These are phyloP conservation scores for Aspergillus sclerotiicarbonarius DNA, from an alignment of 495 filamentous ascomycete genomes.

Conservation along the genomic window DNA sequence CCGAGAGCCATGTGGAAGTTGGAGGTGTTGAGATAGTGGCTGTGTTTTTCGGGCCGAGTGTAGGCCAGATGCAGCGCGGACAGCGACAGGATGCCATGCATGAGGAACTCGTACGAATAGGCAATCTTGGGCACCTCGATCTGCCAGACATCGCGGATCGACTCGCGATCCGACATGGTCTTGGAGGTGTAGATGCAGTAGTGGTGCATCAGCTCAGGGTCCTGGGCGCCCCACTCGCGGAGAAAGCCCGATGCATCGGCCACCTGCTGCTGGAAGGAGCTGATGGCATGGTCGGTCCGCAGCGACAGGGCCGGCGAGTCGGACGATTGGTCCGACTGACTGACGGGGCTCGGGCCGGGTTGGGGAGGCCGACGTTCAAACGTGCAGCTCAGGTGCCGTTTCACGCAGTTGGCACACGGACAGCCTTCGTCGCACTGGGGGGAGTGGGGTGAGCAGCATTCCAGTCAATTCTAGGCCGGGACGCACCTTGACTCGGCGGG, in stretches of 20 bases:
- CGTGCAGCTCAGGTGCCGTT: not conserved
- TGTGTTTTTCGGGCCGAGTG: conserved; percentile 1
- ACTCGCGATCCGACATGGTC: not conserved
- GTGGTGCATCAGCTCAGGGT: conserved; percentile 11
- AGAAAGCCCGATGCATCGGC: not conserved
- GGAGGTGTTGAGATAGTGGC: conserved; percentile 1
- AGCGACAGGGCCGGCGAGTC: not conserved
- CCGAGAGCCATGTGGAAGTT: conserved; percentile 8
- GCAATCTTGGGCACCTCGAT: conserved; percentile 36
- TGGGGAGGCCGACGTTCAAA: not conserved
- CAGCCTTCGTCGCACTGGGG: conserved; percentile 8
- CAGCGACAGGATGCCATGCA: conserved; percentile 47
- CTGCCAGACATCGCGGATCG: conserved; percentile 31
- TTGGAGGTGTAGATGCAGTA: conserved; percentile 7
- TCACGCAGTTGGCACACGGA: conserved; percentile 5
- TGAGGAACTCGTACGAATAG: conserved; percentile 41
- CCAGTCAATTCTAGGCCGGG: not conserved
- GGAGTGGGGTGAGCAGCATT: not conserved
- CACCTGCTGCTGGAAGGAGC: not conserved
- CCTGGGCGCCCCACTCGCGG: conserved; percentile 6
- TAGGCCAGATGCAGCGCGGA: conserved; percentile 43
- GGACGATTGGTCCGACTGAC: not conserved
- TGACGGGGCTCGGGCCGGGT: not conserved
- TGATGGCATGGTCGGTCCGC: not conserved
- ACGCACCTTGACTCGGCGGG: conserved; percentile 8